Base-by-base conservation (phyloP, 2,329 filamentous ascomycete genomes). In the Scedosporium aurantiacum region DNA sequence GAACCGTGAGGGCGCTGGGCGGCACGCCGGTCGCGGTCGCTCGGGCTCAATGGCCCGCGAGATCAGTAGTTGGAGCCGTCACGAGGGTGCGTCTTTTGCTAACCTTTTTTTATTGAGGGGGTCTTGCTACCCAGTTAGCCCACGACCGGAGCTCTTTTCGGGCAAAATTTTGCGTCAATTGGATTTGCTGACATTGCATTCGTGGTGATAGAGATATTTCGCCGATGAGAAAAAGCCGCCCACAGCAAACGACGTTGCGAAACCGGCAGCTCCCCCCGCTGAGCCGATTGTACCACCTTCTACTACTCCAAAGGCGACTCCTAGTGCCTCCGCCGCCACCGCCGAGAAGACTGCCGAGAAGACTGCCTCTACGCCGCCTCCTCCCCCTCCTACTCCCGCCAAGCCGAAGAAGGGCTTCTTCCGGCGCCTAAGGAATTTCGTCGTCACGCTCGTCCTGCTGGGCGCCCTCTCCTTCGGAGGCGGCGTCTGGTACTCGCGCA, bases 401-500 rank as follows among this genome's bases (percentile, higher is more conserved):
- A 67, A 78, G 69, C 74, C 79, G 78, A 77, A 84, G 82, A 78
- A 89, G 83, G 78, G 85, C 71, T 79, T 85, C 73, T 80, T 84
- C 72, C 83, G 89, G 65, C 84, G 89, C 63, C 83, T 96, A 71
- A 83, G 90, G 68, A 87, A 87, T 71, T 87, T 91, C 71, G 76
- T 97, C 62, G 76, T 92, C 66, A 89, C 89, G 61, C 75, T 97
- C 57, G 77, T 92, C 64, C 75, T 96, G 54, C 82, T 97, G 28
- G 86, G 89, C 27, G 84, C 85, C 5, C 75, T 95, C 54, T 86
- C 88, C 45, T 99, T 96, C 69, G 89, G 83, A 61, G 91, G 91
- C 66, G 91, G 93, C 67, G 87, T 97, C 61, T 96, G 89, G 80
- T 94, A 96, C 75, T 93, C 94, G 61, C 85, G 96, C 66, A 82